Base-by-base conservation (phyloP, 495 filamentous ascomycete species). In the Oidiodendron maius region DNA sequence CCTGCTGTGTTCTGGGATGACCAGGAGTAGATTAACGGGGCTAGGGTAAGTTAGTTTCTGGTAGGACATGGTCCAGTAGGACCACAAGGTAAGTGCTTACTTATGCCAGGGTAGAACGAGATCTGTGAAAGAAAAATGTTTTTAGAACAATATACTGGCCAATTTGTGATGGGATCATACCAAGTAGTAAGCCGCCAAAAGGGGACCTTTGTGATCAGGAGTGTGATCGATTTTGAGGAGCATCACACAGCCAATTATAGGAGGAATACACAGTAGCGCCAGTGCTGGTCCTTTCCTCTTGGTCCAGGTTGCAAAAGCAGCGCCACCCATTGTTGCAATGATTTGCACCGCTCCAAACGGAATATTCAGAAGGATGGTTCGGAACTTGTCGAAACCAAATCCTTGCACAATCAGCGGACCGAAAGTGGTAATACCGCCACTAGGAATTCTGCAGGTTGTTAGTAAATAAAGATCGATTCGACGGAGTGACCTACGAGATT, bases 11-110 rank as follows among this genome's bases (percentile, higher is more conserved):
- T 83, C 50, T 70, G 76, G 0, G 76, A 72, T 1, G 71, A 75
- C 78, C 78, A 83, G 1, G 76, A 77, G 63, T 82, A 82, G 44
- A 83, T 77, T 46, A 83, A 57, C 1, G 80, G 80, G 6, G 76
- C 70, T 69, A 55, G 11, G 12, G 10, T 8, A 11, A n/a, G 39
- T 41, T 32, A 53, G 50, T 15, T 21, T 17, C 9, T 26, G 3
- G 3, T n/a, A n/a, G n/a, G n/a, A n/a, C n/a, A 48, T 60, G 28
- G 9, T 3, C 12, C 21, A 21, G n/a, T 15, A 13, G 9, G 25
- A 22, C 11, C 3, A n/a, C n/a, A n/a, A n/a, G n/a, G n/a, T 15
- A 4, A 11, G 10, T 8, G 52, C 62, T 48, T 60, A 66, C 59
- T 77, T 25, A 81, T 81, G 8, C 71, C 77, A 1, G 76, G 76